Base-by-base conservation (phyloP, 1,284 basidiomycete species). In the Pyrrhoderma lamaoense region DNA sequence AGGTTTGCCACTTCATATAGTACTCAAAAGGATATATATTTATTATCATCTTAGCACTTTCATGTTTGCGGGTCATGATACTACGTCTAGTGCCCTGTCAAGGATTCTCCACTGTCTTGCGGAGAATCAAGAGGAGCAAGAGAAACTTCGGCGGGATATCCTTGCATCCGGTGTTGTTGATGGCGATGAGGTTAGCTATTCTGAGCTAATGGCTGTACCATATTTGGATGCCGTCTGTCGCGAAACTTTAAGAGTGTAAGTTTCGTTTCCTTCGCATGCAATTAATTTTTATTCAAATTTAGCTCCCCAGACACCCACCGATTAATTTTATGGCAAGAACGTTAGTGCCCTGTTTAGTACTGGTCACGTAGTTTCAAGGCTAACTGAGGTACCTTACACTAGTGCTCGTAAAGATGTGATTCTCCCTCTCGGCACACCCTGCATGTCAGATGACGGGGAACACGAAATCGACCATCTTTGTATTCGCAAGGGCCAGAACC, bases 241-340 rank as follows among this genome's bases (percentile, higher is more conserved):
- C 9, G 55, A 56, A 34, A 56, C 55, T 5, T 39, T 56, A 3
- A 42, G 55, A 38, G 38, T 54, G 55, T 56, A 23, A 5, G 54
- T 45, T 36, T 25, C 3, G 3, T 38, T 42, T 14, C 25, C 34
- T 42, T 45, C 22, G 3, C 14, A 46, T 5, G 23, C 21, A 8
- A 31, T 36, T 9, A 14, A 31, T 23, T 39, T 16, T 22, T 46
- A 14, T 38, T 34, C 35, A 37, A n/a, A 14, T 3, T 43, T 27
- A 13, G 13, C 31, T 38, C 25, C 25, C 9, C 34, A 55, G 54
- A 14, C 46, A 52, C 36, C 54, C 54, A 34, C 54, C 54, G 22
- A 45, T 55, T 34, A 55, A 55, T 23, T 55, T 55, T 38, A 55
- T 55, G 54, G 54, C 54, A 21, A 47, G 54, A 39, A 55, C 51